These are phyloP conservation scores for Atkinsonella hypoxylon DNA, from an alignment of 2,329 filamentous ascomycete species.

Conservation along the genomic window DNA sequence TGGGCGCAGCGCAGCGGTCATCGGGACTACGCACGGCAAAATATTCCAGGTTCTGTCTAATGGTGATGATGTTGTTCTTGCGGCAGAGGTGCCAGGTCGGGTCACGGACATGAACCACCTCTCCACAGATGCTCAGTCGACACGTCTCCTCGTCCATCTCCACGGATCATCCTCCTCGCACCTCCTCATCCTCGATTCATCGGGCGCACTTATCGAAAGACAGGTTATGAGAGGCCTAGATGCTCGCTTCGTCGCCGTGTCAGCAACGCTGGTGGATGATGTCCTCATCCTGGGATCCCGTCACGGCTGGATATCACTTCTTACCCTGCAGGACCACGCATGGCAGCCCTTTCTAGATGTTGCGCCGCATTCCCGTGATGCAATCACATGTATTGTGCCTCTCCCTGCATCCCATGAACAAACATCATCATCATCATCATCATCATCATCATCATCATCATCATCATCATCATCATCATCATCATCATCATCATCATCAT, in stretches of 20 bases:
- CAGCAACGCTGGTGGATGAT: constrained; percentile 28
- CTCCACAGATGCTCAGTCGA: constrained; percentile 5
- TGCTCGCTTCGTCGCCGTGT: constrained; percentile 37
- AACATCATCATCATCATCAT: constrained; percentile 5
- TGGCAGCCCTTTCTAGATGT: constrained; percentile 21
- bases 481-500: constrained; percentile 5
- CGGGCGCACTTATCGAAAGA: constrained; percentile 16
- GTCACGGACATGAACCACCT: constrained; percentile 39
- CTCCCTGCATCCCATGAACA: constrained; percentile 20
- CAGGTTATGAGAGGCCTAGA: constrained; percentile 27
- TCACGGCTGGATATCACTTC: constrained; percentile 33
- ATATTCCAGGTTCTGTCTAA: constrained; percentile 30
- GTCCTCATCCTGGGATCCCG: constrained; percentile 43
- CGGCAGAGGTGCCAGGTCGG: constrained; percentile 33
- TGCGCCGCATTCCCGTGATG: constrained; percentile 39
- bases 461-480: constrained; percentile 5
- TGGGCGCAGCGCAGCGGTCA: constrained; percentile 25
- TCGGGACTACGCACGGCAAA: constrained; percentile 37
- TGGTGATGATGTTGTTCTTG: constrained; percentile 14
- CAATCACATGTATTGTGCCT: constrained; percentile 54
- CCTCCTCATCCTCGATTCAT: constrained; percentile 27
- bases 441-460: constrained; percentile 5
- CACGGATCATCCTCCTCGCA: constrained; percentile 32
- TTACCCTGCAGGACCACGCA: constrained; percentile 14
- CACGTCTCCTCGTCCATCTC: constrained; percentile 32